These are phyloP conservation scores for Omphalotus guepiniiformis DNA, from an alignment of 768 basidiomycete genomes.

Conservation along the genomic window DNA sequence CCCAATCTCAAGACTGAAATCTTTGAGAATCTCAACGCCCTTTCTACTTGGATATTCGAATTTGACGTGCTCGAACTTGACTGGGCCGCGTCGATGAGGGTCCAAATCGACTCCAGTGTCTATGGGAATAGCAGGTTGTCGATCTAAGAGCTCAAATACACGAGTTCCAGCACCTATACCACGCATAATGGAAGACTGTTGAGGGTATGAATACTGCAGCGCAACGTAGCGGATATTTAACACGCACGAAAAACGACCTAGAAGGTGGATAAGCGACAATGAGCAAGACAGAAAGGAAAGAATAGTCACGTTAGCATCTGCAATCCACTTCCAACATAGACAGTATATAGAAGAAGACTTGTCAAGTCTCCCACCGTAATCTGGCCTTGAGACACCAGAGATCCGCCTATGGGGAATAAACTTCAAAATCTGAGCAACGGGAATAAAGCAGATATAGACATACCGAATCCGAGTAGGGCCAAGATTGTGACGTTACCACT, in stretches of 20 bases:
- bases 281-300: not conserved
- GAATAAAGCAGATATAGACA: constrained; percentile 14
- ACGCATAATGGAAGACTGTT: constrained; percentile 89
- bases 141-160: constrained; percentile 91
- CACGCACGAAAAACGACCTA: constrained; percentile 49
- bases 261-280: constrained; percentile 10
- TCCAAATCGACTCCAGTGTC: constrained; percentile 55
- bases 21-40: constrained; percentile 75
- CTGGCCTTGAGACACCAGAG: constrained; percentile 79
- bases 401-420: constrained; percentile 57
- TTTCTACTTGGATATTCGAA: constrained; percentile 91
- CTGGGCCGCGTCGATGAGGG: constrained; percentile 54
- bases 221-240: not conserved
- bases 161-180: constrained; percentile 91
- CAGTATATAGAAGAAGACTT: constrained; percentile 85
- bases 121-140: constrained; percentile 68
- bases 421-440: not conserved
- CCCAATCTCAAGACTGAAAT: constrained; percentile 75
- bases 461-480: constrained; percentile 87
- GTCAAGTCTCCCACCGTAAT: constrained; percentile 93
- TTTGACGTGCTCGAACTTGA: constrained; percentile 77
- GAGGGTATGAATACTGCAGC: not conserved
- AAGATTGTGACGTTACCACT: constrained; percentile 92
- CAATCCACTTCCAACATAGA: constrained; percentile 79
- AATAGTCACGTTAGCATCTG: constrained; percentile 69